Evolutionary conservation across 495 filamentous ascomycete genomes (phyloP), one percentile per base, ranked within the genome.

Genomic region (Sabuloglossum arenarium): DNA sequence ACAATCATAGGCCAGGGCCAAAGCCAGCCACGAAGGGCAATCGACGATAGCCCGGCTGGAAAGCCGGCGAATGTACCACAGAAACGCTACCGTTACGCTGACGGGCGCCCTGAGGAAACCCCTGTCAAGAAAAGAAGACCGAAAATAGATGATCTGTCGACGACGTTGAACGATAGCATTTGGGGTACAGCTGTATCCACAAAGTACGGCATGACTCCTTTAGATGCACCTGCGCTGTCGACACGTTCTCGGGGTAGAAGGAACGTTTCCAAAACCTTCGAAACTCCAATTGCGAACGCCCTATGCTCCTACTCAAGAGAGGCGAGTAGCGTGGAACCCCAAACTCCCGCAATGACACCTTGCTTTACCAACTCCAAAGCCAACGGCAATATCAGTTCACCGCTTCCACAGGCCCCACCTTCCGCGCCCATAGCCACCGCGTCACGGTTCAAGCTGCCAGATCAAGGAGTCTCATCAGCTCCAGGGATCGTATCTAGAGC

Each of bases 191-290:
- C 34, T 14, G 11, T 37, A 14, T 2, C 34, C 5, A 37, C 34
- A 2, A 37, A 14, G 21, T 10, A 43, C 10, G 39, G 39, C 6
- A n/a, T 21, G 3, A 10, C 39, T 10, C 39, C 3, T 12, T 16
- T 14, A 37, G 34, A 37, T 37, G 34, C 34, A 14, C 34, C 34
- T 14, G 34, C 34, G 12, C 2, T 37, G 34, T 37, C 34, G 9
- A 37, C 46, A 28, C 46, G 47, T 16, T 52, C 27, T 11, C 50
- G 45, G 19, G 50, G 14, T 54, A 60, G 32, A 56, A 55, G n/a
- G 32, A 37, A 31, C 30, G 29, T 14, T 39, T 51, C 55, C 24
- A n/a, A n/a, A 21, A 28, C 34, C 23, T 24, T 21, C 16, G 28
- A 16, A 39, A 19, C 54, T 5, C 25, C 24, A 43, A 53, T 32